These are phyloP conservation scores for Dendrobium nobile DNA, from an alignment of 106 monocot species.

Conservation along the genomic window DNA sequence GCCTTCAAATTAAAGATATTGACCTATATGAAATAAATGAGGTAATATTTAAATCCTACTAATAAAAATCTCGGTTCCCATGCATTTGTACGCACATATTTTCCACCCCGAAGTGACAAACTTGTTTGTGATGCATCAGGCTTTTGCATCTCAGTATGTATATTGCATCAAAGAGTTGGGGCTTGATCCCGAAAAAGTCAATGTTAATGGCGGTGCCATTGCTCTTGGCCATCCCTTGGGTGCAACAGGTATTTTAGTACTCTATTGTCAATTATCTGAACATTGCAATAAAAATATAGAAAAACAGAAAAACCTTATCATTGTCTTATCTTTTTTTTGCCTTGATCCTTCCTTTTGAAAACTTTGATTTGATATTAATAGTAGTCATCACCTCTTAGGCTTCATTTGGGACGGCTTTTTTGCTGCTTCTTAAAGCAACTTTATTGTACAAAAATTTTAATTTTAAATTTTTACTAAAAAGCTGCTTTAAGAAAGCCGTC, in stretches of 20 bases:
- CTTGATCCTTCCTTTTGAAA: neutral
- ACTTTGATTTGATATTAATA: neutral
- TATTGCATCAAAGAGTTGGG: constrained; percentile 67
- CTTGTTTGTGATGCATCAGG: constrained; percentile 21
- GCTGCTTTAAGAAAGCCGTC: too few relatives aligned
- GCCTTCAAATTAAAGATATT: constrained; percentile 68
- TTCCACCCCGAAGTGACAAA: neutral
- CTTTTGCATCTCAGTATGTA: constrained; percentile 81
- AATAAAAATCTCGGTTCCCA: neutral
- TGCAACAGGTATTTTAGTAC: constrained; percentile 49
- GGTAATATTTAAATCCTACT: constrained; percentile 24
- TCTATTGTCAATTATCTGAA: neutral
- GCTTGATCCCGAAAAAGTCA: constrained; percentile 60
- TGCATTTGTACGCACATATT: neutral
- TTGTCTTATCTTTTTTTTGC: neutral
- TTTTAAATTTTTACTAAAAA: too few relatives aligned
- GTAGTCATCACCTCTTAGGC: neutral
- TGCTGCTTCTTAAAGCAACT: too few relatives aligned
- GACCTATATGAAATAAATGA: constrained; percentile 93
- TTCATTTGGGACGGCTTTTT: too few relatives aligned
- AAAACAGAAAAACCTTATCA: neutral
- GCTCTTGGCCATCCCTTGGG: constrained; percentile 84
- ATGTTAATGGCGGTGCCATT: constrained; percentile 83
- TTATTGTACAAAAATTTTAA: too few relatives aligned
- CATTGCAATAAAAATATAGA: neutral